Evolutionary conservation across 2,329 filamentous ascomycete species (phyloP).

Genomic region (Pestalotiopsis sp.): DNA sequence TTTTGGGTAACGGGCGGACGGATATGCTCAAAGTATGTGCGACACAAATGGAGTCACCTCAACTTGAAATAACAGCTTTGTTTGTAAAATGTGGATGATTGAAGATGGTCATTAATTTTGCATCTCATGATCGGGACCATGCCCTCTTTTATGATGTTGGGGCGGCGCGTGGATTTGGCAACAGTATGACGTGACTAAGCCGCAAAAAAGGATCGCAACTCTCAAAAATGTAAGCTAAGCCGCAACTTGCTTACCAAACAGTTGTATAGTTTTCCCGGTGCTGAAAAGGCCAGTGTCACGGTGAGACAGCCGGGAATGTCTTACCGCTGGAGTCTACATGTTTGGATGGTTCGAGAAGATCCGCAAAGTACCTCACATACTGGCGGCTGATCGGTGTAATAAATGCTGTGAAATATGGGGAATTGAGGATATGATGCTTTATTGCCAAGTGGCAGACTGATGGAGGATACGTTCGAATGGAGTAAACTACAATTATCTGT

Average conservation of each 20-base stretch:
- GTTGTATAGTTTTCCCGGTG: neutral
- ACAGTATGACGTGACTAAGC: neutral
- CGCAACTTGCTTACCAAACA: neutral
- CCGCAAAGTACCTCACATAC: neutral
- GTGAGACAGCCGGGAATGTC: neutral
- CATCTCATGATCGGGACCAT: neutral
- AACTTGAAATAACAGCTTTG: neutral
- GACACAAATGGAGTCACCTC: neutral
- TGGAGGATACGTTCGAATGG: neutral
- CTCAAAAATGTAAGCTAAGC: neutral
- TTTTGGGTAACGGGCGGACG: neutral
- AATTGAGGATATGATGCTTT: neutral
- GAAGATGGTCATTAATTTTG: neutral
- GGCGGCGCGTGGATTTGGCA: neutral
- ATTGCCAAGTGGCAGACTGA: neutral
- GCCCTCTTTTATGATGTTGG: neutral
- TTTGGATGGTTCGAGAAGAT: neutral
- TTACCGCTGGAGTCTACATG: neutral
- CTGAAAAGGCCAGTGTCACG: neutral
- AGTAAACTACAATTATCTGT: too few species aligned
- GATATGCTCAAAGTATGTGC: neutral
- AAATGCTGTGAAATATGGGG: neutral
- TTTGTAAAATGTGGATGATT: neutral
- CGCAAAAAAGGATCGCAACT: neutral
- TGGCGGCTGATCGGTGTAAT: constrained; percentile 8